These are phyloP conservation scores for Penicillium occitanis DNA, from an alignment of 2,329 filamentous ascomycete species.

Conservation along the genomic window DNA sequence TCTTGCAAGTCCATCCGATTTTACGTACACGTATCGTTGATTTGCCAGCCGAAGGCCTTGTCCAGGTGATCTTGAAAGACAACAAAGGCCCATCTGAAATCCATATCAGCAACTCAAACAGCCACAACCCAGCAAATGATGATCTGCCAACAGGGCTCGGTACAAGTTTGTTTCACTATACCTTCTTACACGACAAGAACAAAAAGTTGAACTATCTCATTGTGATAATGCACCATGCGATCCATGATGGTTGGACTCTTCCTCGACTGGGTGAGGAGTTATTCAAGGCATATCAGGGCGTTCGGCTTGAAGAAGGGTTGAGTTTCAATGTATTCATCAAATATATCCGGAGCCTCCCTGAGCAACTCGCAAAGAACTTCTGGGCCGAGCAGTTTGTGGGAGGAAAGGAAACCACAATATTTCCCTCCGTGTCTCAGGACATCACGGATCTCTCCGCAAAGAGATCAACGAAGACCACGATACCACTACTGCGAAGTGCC, in stretches of 20 bases:
- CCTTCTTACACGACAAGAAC: neutral
- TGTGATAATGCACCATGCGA: conserved; percentile 52
- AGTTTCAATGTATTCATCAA: conserved; percentile 9
- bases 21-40: conserved; percentile 31
- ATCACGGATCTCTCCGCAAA: neutral
- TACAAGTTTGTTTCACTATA: conserved; percentile 24
- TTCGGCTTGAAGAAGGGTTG: conserved; percentile 35
- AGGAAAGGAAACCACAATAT: neutral
- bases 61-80: conserved; percentile 41
- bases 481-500: neutral
- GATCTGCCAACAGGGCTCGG: neutral
- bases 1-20: neutral
- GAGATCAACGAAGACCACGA: neutral
- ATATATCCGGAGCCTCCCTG: neutral
- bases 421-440: neutral
- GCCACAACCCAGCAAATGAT: neutral
- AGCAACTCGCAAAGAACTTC: neutral
- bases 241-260: conserved; percentile 53
- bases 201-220: conserved; percentile 33
- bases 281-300: neutral
- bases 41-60: conserved; percentile 33
- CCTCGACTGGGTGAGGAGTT: conserved; percentile 34
- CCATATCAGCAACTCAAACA: neutral
- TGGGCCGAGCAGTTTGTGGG: neutral
- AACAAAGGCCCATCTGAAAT: conserved; percentile 19